phyloP scores from a whole-genome alignment of 208 protist genomes.

The Leptomonas seymouri region DNA sequence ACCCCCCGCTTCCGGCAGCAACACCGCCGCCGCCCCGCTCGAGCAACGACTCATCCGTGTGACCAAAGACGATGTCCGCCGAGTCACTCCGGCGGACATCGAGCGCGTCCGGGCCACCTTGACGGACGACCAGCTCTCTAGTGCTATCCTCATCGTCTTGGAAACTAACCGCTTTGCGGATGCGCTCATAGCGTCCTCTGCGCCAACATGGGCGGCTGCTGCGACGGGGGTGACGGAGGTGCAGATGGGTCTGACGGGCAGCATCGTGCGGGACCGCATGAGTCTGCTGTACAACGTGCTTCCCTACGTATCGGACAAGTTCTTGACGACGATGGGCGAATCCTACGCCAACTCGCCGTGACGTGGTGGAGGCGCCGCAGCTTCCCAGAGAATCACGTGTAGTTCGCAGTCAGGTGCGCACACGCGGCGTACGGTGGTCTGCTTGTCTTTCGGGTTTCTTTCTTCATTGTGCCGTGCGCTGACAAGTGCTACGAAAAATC shows the following conservation, averaged over 20 bases:
- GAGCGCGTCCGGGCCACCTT: conserved; percentile 37
- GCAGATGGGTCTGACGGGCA: conserved; percentile 25
- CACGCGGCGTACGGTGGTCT: no score
- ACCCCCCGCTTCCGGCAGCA: no score
- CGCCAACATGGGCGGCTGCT: conserved; percentile 45
- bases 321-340: conserved; percentile 41
- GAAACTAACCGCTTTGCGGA: conserved; percentile 75
- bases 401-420: no score
- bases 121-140: conserved; percentile 39
- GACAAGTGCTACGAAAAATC: no score
- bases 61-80: conserved; percentile 45
- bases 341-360: conserved; percentile 8
- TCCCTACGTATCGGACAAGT: conserved; percentile 59
- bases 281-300: conserved; percentile 74
- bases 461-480: no score
- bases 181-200: conserved; percentile 38
- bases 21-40: conserved; percentile 21
- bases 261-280: conserved; percentile 40
- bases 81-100: conserved; percentile 62
- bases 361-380: no score
- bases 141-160: conserved; percentile 58
- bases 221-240: conserved; percentile 34
- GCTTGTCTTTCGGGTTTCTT: no score
- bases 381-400: no score
- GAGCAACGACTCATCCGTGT: conserved; percentile 63